Evolutionary conservation across 345 rosid genomes (phyloP).

Genomic region (Salix arbutifolia): DNA sequence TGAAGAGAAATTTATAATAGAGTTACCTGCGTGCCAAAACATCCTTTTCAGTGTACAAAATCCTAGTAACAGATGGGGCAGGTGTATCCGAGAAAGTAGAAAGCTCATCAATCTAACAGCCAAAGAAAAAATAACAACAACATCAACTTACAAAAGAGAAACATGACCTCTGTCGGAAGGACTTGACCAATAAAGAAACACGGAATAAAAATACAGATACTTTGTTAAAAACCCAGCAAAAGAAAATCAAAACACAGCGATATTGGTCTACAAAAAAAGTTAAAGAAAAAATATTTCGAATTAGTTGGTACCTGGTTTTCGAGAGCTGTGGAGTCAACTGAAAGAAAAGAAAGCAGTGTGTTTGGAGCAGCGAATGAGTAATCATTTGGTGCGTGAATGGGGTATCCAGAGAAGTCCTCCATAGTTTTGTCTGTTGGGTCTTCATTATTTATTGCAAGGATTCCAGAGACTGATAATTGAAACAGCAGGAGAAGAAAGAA

Average conservation of each 20-base stretch:
- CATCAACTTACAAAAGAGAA: not conserved
- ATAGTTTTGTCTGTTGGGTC: slow-evolving; percentile 60
- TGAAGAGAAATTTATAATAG: not conserved
- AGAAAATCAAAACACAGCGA: not conserved
- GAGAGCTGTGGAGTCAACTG: slow-evolving; percentile 50
- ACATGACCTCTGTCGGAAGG: not conserved
- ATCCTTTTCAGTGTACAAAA: slow-evolving; percentile 76
- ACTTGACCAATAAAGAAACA: not conserved
- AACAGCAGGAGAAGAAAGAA: slow-evolving; percentile 20
- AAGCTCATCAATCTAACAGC: slow-evolving; percentile 70
- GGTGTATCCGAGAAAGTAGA: slow-evolving; percentile 79
- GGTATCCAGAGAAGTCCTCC: slow-evolving; percentile 89
- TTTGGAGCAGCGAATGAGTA: slow-evolving; percentile 17
- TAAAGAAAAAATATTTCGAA: not conserved
- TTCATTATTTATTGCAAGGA: slow-evolving; percentile 36
- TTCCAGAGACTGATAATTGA: slow-evolving; percentile 24
- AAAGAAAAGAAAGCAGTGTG: slow-evolving; percentile 44
- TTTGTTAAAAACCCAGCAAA: not conserved
- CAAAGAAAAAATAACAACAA: not conserved
- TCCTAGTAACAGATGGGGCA: slow-evolving; percentile 82
- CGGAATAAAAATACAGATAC: not conserved
- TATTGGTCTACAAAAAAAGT: not conserved
- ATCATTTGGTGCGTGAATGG: slow-evolving; percentile 48
- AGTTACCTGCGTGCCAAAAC: slow-evolving; percentile 73
- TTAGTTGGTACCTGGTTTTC: slow-evolving; percentile 52